Evolutionary conservation across 2,329 filamentous ascomycete genomes (phyloP).

Genomic region (Fusarium pilosicola): DNA sequence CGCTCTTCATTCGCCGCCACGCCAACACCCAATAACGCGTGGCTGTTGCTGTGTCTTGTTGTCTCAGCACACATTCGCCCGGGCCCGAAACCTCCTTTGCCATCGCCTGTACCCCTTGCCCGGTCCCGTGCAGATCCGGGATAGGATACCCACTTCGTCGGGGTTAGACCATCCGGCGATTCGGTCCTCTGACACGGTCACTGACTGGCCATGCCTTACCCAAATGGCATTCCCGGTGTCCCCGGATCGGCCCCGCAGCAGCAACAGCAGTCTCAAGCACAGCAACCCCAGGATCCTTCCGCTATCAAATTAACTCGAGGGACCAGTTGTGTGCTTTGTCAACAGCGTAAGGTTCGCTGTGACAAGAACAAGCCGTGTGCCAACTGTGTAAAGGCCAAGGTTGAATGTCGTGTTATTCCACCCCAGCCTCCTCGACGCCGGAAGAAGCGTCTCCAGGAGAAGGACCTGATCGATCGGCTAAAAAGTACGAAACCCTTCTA

Average conservation of each 20-base stretch:
- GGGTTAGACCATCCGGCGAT: slow-evolving; percentile 6
- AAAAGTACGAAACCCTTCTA: slow-evolving; percentile 75
- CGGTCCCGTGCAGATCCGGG: slow-evolving; percentile 4
- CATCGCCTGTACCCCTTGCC: neutral
- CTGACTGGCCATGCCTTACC: slow-evolving; percentile 35
- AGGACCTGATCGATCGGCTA: slow-evolving; percentile 75
- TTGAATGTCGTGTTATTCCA: slow-evolving; percentile 69
- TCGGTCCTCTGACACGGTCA: neutral
- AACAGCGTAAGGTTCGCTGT: slow-evolving; percentile 80
- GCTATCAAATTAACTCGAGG: slow-evolving; percentile 66
- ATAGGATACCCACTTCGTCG: slow-evolving; percentile 21
- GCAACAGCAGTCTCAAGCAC: slow-evolving; percentile 36
- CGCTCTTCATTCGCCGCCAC: slow-evolving; percentile 11
- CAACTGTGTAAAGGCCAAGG: slow-evolving; percentile 71
- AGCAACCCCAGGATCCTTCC: slow-evolving; percentile 52
- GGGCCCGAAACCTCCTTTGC: slow-evolving; percentile 6
- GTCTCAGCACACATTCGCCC: slow-evolving; percentile 5
- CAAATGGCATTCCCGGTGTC: slow-evolving; percentile 31
- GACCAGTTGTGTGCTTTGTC: slow-evolving; percentile 76
- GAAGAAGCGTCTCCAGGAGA: slow-evolving; percentile 74
- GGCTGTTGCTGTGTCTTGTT: slow-evolving; percentile 4
- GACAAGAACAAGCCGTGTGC: slow-evolving; percentile 77
- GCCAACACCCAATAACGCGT: neutral
- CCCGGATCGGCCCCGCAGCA: slow-evolving; percentile 38
- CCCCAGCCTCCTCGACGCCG: slow-evolving; percentile 66